These are phyloP conservation scores for Pistacia integerrima DNA, from an alignment of 345 rosid genomes.

Conservation along the genomic window DNA sequence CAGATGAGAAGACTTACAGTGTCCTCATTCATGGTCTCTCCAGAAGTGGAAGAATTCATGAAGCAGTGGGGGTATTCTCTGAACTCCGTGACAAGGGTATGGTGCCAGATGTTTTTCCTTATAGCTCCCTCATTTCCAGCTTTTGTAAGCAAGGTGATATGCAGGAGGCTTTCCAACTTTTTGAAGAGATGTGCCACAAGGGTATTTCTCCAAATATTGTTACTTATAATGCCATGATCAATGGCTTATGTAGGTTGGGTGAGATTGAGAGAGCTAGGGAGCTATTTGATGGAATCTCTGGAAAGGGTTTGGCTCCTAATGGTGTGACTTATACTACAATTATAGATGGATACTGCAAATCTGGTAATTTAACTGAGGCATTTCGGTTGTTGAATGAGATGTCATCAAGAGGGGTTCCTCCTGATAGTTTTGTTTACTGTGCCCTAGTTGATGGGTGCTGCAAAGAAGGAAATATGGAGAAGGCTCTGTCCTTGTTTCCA, in stretches of 20 bases:
- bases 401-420: slow-evolving; percentile 54
- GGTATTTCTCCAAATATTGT: slow-evolving; percentile 60
- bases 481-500: slow-evolving; percentile 52
- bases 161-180: slow-evolving; percentile 46
- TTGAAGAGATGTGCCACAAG: slow-evolving; percentile 52
- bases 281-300: slow-evolving; percentile 59
- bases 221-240: slow-evolving; percentile 62
- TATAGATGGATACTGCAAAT: slow-evolving; percentile 79
- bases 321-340: slow-evolving; percentile 63
- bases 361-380: slow-evolving; percentile 58
- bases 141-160: slow-evolving; percentile 57
- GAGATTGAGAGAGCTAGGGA: slow-evolving; percentile 57
- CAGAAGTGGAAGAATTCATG: slow-evolving; percentile 52
- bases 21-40: slow-evolving; percentile 71
- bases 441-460: slow-evolving; percentile 70
- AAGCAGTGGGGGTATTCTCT: slow-evolving; percentile 59
- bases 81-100: slow-evolving; percentile 58
- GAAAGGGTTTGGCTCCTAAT: slow-evolving; percentile 50
- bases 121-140: slow-evolving; percentile 66
- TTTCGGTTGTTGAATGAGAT: slow-evolving; percentile 63
- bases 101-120: slow-evolving; percentile 61
- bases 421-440: slow-evolving; percentile 63
- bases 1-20: slow-evolving; percentile 57
- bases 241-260: slow-evolving; percentile 66
- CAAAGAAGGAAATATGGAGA: slow-evolving; percentile 57